A percentile compares a stretch with the other conserved stretches of the same genome.
phyloP scores from a whole-genome alignment of 1,139 yeast species.

The Pichia sp. region DNA sequence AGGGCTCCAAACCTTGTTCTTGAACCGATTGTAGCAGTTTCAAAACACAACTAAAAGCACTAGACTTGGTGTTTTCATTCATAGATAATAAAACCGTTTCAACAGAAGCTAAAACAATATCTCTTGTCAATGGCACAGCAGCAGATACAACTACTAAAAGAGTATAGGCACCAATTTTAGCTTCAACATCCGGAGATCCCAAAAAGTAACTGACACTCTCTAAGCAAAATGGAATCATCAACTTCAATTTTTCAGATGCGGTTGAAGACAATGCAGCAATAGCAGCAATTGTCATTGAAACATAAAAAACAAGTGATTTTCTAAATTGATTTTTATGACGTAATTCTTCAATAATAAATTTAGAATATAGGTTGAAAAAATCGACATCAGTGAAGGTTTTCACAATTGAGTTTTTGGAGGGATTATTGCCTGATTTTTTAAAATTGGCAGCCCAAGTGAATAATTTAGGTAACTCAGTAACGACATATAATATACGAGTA shows the following conservation, averaged over 20 bases:
- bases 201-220: slow-evolving; percentile 51
- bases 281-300: slow-evolving; percentile 65
- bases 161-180: slow-evolving; percentile 79
- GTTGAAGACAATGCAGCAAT: slow-evolving; percentile 41
- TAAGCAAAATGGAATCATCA: slow-evolving; percentile 46
- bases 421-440: slow-evolving; percentile 47
- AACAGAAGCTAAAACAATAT: slow-evolving; percentile 61
- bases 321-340: slow-evolving; percentile 54
- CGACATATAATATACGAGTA: slow-evolving; percentile 62
- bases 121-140: slow-evolving; percentile 58
- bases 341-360: slow-evolving; percentile 49
- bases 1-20: slow-evolving; percentile 24
- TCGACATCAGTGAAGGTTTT: slow-evolving; percentile 69
- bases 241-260: slow-evolving; percentile 33
- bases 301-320: slow-evolving; percentile 69
- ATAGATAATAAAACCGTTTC: slow-evolving; percentile 44
- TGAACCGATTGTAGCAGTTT: slow-evolving; percentile 34
- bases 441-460: slow-evolving; percentile 66
- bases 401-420: slow-evolving; percentile 62
- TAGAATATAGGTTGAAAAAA: slow-evolving; percentile 58
- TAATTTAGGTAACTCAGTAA: slow-evolving; percentile 62
- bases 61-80: slow-evolving; percentile 14
- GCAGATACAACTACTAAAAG: slow-evolving; percentile 70
- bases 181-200: slow-evolving; percentile 47
- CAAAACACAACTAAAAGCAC: slow-evolving; percentile 30